Base-by-base conservation (phyloP, 805 yeast species). In the Hanseniaspora valbyensis region DNA sequence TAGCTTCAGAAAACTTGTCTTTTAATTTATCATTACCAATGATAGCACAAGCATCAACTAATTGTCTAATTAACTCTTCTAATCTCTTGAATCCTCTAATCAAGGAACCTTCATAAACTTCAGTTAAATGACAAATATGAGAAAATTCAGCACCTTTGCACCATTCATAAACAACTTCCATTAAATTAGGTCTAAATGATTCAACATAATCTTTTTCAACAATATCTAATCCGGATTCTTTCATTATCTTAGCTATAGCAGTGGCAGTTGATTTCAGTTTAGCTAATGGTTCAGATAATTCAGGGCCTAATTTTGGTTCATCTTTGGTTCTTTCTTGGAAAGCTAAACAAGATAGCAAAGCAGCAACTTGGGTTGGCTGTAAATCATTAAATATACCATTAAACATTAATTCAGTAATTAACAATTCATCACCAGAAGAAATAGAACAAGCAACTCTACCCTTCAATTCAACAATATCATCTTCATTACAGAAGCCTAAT, bases 381-480 rank as follows among this genome's bases (percentile, higher is more conserved):
- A 92, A 71, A 45, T 87, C 95, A 59, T 81, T 87, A 70, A 92
- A 92, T 22, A 85, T 83, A 76, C 97, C 97, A 63, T 89, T 89
- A 73, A 92, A 92, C 29, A 92, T 84, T 57, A 92, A 70, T 63
- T 92, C 98, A 0, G 99, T 92, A 45, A 92, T 67, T 54, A 87
- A 62, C 50, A 87, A 68, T 66, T 87, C 95, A 57, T 75, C 78
- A 53, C 96, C 96, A 21, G 94, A 83, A 58, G 90, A 80, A 58
- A 90, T 90, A 61, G 90, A 96, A 66, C 97, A 90, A 0, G 96
- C 96, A 52, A 92, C 97, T 63, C 97, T 77, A 51, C 99, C 99
- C 67, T 92, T 92, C 59, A 92, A 73, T 64, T 92, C 96, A 55
- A 92, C 94, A 54, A 92, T 81, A 65, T 92, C 98, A 55, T 77